Base-by-base conservation (phyloP, 2,329 filamentous ascomycete genomes). In the Colletotrichum tropicicola region DNA sequence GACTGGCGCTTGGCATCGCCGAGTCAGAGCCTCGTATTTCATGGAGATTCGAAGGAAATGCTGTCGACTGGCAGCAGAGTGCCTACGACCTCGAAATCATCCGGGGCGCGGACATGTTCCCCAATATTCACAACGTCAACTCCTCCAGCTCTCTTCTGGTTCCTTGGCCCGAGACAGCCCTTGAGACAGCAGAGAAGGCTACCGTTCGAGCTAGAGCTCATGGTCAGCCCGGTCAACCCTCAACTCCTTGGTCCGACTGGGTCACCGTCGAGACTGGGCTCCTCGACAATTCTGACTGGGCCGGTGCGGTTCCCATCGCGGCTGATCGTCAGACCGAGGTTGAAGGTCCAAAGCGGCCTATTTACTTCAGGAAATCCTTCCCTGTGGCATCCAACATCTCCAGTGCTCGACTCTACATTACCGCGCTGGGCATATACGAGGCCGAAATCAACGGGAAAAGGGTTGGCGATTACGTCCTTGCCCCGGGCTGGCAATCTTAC, bases 401-500 rank as follows among this genome's bases (percentile, higher is more conserved):
- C 5, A 76, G 74, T 0, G 82, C 83, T 0, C 75, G 82, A 1
- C 71, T 85, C 1, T 85, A 85, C 57, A 81, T 84, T 44, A 84
- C 82, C 0, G 77, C 78, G 0, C 70, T 80, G 2, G 83, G 84
- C 0, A 49, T 85, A 0, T 86, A 83, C 54, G 75, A 80, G 43
- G 81, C 79, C 0, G 77, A 78, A 32, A 80, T 87, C 65, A 86
- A 87, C 59, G 83, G 81, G 0, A 65, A 73, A 0, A 71, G 72
- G 5, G 77, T 85, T 1, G 79, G 79, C 0, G 77, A 80, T 35
- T 60, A 72, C 6, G 75, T 79, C 1, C 73, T 86, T 32, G 81
- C 84, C 21, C 85, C 85, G 0, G 85, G 85, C 0, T 87, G 84
- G 82, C 81, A 83, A 45, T 80, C 80, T 2, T 88, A 87, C 68